Evolutionary conservation across 257 asterid genomes (phyloP).

Genomic region (Craterostigma plantagineum): DNA sequence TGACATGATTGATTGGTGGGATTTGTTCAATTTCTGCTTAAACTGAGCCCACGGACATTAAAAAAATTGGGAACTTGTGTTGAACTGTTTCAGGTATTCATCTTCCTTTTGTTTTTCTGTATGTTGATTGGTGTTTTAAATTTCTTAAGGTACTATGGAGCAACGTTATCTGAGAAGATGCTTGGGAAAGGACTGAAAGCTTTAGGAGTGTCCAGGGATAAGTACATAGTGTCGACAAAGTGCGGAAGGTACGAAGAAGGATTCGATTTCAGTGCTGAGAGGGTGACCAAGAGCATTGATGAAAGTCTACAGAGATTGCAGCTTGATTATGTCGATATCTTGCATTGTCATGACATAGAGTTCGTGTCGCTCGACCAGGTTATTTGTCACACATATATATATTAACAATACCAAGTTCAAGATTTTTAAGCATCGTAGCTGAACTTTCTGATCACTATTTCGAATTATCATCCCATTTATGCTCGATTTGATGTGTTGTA

Average conservation of each 20-base stretch:
- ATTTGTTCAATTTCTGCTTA: too few relatives aligned
- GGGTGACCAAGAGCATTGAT: constrained; percentile 78
- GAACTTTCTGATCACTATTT: too few relatives aligned
- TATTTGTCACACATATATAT: constrained; percentile 1
- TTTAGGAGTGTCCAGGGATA: constrained; percentile 57
- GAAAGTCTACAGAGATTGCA: constrained; percentile 94
- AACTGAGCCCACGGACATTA: too few relatives aligned
- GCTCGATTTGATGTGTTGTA: too few relatives aligned
- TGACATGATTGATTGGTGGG: too few relatives aligned
- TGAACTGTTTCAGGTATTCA: too few relatives aligned
- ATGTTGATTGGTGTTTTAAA: too few relatives aligned
- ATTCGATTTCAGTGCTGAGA: constrained; percentile 89
- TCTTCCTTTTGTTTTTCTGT: too few relatives aligned
- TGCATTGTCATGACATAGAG: constrained; percentile 91
- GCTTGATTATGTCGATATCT: constrained; percentile 90
- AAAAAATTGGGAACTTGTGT: too few relatives aligned
- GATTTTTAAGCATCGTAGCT: too few relatives aligned
- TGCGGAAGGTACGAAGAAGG: constrained; percentile 91
- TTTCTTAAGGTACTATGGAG: constrained; percentile 71
- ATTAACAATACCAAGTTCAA: too few relatives aligned
- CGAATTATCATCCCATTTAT: neutral
- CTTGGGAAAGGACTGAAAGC: constrained; percentile 82
- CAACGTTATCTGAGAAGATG: constrained; percentile 68
- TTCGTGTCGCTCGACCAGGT: constrained; percentile 96
- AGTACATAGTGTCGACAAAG: constrained; percentile 84